A percentile compares a stretch with the other conserved stretches of the same genome.
phyloP scores from a whole-genome alignment of 2,329 filamentous ascomycete species.

The Exophiala lecanii-corni region DNA sequence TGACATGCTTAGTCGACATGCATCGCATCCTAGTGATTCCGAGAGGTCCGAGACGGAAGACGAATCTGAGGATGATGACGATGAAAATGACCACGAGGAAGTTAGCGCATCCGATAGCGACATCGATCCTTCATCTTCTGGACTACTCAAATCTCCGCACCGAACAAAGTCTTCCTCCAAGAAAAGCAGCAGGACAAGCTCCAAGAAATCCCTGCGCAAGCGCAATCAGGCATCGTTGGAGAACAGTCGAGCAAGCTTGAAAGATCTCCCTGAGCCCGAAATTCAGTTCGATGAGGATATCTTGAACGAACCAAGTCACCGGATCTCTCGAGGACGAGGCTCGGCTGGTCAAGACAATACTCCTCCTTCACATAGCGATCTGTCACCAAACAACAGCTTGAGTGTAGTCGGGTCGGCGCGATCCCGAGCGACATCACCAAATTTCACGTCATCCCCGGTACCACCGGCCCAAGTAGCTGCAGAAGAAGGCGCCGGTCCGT shows the following conservation, averaged over 20 bases:
- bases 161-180: conserved; percentile 18
- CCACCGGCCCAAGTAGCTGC: conserved; percentile 62
- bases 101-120: conserved; percentile 29
- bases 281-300: conserved; percentile 14
- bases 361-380: not conserved
- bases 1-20: conserved; percentile 50
- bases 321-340: conserved; percentile 6
- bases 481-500: conserved; percentile 62
- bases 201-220: conserved; percentile 16
- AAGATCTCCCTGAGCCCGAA: conserved; percentile 2
- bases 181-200: conserved; percentile 25
- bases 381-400: conserved; percentile 6
- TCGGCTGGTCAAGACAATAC: not conserved
- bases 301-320: not conserved
- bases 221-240: conserved; percentile 3
- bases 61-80: conserved; percentile 24
- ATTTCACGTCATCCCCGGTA: conserved; percentile 67
- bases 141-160: conserved; percentile 2
- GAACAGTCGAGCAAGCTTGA: conserved; percentile 3
- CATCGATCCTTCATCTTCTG: conserved; percentile 31
- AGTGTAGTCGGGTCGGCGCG: conserved; percentile 3
- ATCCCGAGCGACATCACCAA: conserved; percentile 49
- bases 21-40: conserved; percentile 44
- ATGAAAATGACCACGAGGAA: conserved; percentile 13
- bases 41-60: conserved; percentile 37